Percentiles rank a stretch among this genome's conserved stretches.
phyloP scores from a whole-genome alignment of 495 filamentous ascomycete genomes.

The Penicillium simplicissimum region DNA sequence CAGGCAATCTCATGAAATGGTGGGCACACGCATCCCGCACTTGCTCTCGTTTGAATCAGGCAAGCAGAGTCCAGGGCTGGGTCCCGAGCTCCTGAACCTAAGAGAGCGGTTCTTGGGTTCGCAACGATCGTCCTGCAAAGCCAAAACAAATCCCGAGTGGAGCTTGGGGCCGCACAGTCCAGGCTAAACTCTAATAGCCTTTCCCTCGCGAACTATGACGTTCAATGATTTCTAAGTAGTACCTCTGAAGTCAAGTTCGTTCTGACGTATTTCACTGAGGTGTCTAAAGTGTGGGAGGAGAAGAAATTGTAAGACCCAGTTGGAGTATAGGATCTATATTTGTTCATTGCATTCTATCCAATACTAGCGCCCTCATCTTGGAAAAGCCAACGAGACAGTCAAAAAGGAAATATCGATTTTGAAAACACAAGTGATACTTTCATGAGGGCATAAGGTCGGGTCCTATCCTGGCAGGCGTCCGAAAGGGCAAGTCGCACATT shows the following conservation, averaged over 20 bases:
- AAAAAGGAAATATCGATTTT: constrained; percentile 7
- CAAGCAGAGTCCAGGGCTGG: neutral
- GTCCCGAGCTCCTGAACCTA: neutral
- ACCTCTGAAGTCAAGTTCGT: no score
- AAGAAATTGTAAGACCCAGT: neutral
- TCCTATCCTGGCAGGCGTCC: no score
- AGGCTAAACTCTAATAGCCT: constrained; percentile 1
- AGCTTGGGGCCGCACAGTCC: constrained; percentile 1
- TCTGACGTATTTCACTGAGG: no score
- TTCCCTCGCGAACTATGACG: neutral
- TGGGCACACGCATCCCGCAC: neutral
- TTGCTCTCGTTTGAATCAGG: neutral
- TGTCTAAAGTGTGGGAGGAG: neutral
- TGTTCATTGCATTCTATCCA: constrained; percentile 6
- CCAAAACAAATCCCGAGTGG: constrained; percentile 8
- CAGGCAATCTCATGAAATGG: neutral
- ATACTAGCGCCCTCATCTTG: neutral
- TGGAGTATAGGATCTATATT: constrained; percentile 8
- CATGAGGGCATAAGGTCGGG: neutral
- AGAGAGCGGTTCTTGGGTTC: constrained; percentile 6
- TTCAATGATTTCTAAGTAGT: no score
- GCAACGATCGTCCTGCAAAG: constrained; percentile 6
- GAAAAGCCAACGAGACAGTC: neutral
- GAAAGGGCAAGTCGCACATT: neutral
- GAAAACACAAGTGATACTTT: neutral